Base-by-base conservation (phyloP, 164 flowering plant genomes). In the Aristolochia californica region DNA sequence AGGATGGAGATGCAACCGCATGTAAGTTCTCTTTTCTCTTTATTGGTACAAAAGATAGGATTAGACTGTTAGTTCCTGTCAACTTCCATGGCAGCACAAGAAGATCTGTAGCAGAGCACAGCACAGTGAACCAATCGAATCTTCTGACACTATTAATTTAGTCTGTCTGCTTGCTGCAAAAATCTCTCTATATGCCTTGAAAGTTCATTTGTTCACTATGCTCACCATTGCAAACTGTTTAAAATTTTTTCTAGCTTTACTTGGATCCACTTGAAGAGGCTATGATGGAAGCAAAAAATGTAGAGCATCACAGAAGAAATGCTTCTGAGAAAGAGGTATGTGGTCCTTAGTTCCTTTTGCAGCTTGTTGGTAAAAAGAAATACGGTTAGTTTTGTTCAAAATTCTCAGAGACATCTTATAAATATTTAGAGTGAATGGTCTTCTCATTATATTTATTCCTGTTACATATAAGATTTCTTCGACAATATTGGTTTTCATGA, bases 1-100 rank as follows among this genome's bases (percentile, higher is more conserved):
- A 80, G 99, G 75, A 87, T 90, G 97, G 97, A 94, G 75, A 67
- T 83, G 77, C 95, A 85, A 69, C 87, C 91, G 16, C 90, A 87
- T 78, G 99, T 90, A 82, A 74, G 96, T 77, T 60, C 57, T 55
- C 60, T 21, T 40, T 26, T 44, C 25, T 38, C 3, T 15, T 47
- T 8, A 17, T 47, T 17, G 18, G 50, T 34, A 2, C 30, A 34
- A 34, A 34, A 34, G 40, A 34, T 34, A 34, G 5, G 40, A 34
- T 34, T 34, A 1, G 40, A 34, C 24, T 15, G 47, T 56, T 56
- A 1, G 50, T 47, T 34, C 40, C 40, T 34, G 40, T 34, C 40
- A 34, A 34, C 40, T 34, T 34, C 40, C 40, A 34, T 7, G 4
- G 40, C 40, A 34, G 40, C 10, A 34, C 10, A 34, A 34, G 40